Base-by-base conservation (phyloP, 345 rosid genomes). In the Salix suchowensis region DNA sequence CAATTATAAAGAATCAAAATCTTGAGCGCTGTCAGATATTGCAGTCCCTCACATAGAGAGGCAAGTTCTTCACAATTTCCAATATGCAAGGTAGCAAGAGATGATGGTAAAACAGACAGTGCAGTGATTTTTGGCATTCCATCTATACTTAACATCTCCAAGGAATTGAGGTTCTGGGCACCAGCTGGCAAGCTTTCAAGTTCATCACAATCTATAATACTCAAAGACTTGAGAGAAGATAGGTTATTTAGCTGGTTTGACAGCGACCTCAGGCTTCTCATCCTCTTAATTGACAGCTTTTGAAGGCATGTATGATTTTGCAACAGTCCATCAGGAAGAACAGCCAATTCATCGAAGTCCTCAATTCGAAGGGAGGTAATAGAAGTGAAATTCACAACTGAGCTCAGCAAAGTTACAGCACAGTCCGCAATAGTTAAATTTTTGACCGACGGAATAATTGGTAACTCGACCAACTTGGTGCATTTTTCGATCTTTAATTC, bases 1-100 rank as follows among this genome's bases (percentile, higher is more conserved):
- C 34, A 32, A 4, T 0, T 0, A 32, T 0, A 0, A 32, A 32
- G 34, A n/a, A n/a, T n/a, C n/a, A n/a, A n/a, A n/a, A n/a, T n/a
- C 34, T 32, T 32, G 34, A 32, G 34, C 4, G 34, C 34, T 32
- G 34, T 32, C 5, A 32, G 34, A 32, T 32, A 32, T 32, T 32
- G 34, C 34, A 32, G 34, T 32, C 34, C 34, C 5, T 32, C 34
- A 32, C 5, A 32, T 32, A 32, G 5, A 32, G 34, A 32, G 34
- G 34, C 4, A 32, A 32, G 34, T 4, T 32, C 34, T 32, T 32
- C 34, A 32, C 34, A 32, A 32, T 4, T 0, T 32, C 0, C 0
- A 32, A 32, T 32, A 0, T 0, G 0, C 34, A 32, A 32, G 34
- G 5, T 4, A 4, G 34, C 5, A 32, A 32, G 34, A 32, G 34